Base-by-base conservation (phyloP, 2,329 filamentous ascomycete genomes). In the Cytospora leucostoma region DNA sequence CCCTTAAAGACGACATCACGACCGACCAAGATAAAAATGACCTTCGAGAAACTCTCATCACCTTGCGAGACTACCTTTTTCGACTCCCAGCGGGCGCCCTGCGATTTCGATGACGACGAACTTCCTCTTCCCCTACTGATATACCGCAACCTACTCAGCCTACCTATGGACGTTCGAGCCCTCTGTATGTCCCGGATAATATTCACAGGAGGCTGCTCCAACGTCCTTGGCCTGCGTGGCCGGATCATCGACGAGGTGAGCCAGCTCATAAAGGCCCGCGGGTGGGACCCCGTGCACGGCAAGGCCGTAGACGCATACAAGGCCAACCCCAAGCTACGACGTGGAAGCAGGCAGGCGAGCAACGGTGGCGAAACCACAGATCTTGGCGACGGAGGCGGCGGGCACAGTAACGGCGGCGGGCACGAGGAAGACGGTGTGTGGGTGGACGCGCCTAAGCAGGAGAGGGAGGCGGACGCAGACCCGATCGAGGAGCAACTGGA, bases 101-200 rank as follows among this genome's bases (percentile, higher is more conserved):
- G 75, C 19, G 86, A 87, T 47, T 87, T 93, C 66, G 95, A 99
- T 71, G 93, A 98, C 70, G 83, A 99, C 69, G 94, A 98, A 67
- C 82, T 91, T 19, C 88, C 94, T 0, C 71, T 98, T 1, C 91
- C 91, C 58, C 73, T 88, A 13, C 82, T 98, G 10, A 80, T 96
- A 3, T 96, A 96, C 75, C 84, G 85, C 59, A 84, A 88, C 44
- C 82, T 99, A 1, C 80, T 96, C 1, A 82, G 86, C 8, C 80
- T 97, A 1, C 91, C 93, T 0, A 78, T 94, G 4, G 95, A 99
- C 74, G 87, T 93, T 4, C 87, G 95, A 32, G 88, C 90, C 1
- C 77, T 89, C 5, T 97, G 94, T 74, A 95, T 97, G 87, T 88
- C 93, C 1, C 90, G 94, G 47, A 90, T 98, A 53, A 80, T 97